A percentile compares a stretch with the other conserved stretches of the same genome.
These are phyloP conservation scores for Mucor indicus DNA, from an alignment of 371 early-diverging fungal genomes.

Conservation along the genomic window DNA sequence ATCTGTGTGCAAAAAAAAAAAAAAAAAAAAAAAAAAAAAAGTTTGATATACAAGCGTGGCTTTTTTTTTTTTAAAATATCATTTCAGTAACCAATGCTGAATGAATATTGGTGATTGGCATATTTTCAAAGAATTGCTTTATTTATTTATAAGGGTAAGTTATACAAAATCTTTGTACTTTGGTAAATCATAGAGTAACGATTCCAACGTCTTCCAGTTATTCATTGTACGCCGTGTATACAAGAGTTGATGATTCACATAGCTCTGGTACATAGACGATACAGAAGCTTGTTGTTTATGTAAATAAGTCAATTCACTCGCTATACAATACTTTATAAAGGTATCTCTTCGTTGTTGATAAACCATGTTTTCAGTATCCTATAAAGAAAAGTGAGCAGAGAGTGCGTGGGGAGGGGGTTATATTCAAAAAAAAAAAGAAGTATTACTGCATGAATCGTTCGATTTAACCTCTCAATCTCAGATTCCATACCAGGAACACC, in stretches of 20 bases:
- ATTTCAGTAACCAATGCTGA: too few species aligned
- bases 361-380: conserved; percentile 31
- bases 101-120: too few species aligned
- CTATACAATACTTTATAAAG: conserved; percentile 29
- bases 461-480: conserved; percentile 43
- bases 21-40: too few species aligned
- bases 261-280: conserved; percentile 58
- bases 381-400: neutral
- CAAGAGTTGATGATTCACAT: conserved; percentile 56
- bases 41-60: too few species aligned
- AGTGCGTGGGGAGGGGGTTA: too few species aligned
- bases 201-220: conserved; percentile 56
- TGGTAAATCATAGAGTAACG: conserved; percentile 26
- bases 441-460: conserved; percentile 22
- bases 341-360: conserved; percentile 26
- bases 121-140: too few species aligned
- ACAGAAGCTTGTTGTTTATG: conserved; percentile 41
- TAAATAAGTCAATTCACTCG: conserved; percentile 20
- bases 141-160: too few species aligned
- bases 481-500: conserved; percentile 49
- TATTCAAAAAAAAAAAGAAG: too few species aligned
- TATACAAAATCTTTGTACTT: conserved; percentile 29
- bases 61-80: too few species aligned
- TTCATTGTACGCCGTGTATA: conserved; percentile 45
- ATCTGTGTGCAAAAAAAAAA: too few species aligned